Base-by-base conservation (phyloP, 176 grass and related monocot genomes). In the Neostapfia colusana region DNA sequence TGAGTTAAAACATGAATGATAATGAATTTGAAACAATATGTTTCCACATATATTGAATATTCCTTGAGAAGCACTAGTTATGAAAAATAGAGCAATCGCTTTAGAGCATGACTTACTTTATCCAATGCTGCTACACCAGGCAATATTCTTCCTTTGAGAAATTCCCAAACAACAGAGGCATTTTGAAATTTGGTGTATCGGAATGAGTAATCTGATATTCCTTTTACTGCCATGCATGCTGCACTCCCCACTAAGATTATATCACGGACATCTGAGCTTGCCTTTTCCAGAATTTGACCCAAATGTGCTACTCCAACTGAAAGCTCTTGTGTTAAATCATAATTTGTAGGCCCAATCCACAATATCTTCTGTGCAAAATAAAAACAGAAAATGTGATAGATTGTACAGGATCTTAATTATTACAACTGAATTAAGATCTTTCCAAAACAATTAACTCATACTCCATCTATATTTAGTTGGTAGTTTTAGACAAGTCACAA, bases 91-190 rank as follows among this genome's bases (percentile, higher is more conserved):
- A 65, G 74, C 27, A 67, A 40, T 73, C 38, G 49, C 65, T 82
- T 26, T 49, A 37, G 55, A 74, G 25, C 17, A 54, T 53, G 80
- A 45, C 85, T 74, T 97, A 97, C 94, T 91, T 84, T 97, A 88
- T 97, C 91, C 88, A 97, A 88, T 81, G 91, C 89, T 57, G 86
- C 84, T 81, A 97, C 84, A 66, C 89, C 91, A 64, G 94, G 88
- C 51, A 97, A 73, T 85, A 64, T 76, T 85, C 86, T 89, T 82
- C 91, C 91, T 91, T 91, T 93, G 35, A 97, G 89, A 66, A 93
- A 97, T 69, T 97, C 91, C 94, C 86, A 97, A 67, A 93, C 81
- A 79, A 88, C 82, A 76, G 86, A 84, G 48, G 82, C 70, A 81
- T 84, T 93, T 78, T 81, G 77, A 61, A 91, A 88, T 76, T 80